Evolutionary conservation across 2,329 filamentous ascomycete species (phyloP).

Genomic region (Arthrobotrys megalospora): DNA sequence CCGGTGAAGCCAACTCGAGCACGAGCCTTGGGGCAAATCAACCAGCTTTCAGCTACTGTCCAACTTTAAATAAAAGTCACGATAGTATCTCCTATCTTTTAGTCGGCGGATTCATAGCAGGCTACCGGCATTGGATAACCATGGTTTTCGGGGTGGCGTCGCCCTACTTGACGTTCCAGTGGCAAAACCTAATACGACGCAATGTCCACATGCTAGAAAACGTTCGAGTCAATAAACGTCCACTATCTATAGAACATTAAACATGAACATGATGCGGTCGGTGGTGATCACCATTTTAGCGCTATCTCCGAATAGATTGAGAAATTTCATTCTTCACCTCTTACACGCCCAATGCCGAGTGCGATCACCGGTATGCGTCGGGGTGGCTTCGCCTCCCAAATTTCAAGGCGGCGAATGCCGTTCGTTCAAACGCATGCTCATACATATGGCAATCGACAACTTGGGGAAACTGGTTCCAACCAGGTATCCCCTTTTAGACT

Average conservation of each 20-base stretch:
- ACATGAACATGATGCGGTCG: conserved; percentile 25
- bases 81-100: conserved; percentile 5
- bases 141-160: conserved; percentile 39
- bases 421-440: conserved; percentile 9
- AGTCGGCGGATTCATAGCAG: neutral
- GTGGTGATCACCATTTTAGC: conserved; percentile 35
- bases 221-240: neutral
- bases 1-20: neutral
- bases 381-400: conserved; percentile 29
- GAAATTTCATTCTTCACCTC: neutral
- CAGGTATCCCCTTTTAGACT: conserved; percentile 20
- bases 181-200: conserved; percentile 35
- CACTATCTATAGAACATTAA: conserved; percentile 52
- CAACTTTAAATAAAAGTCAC: conserved; percentile 5
- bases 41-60: conserved; percentile 5
- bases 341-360: conserved; percentile 8
- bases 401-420: conserved; percentile 37
- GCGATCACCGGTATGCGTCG: conserved; percentile 20
- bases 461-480: conserved; percentile 30
- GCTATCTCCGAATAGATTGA: conserved; percentile 43
- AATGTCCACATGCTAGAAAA: conserved; percentile 25
- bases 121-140: neutral
- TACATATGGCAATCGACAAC: conserved; percentile 13
- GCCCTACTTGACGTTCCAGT: conserved; percentile 29
- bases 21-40: conserved; percentile 8